Conservation (phyloP, 352 stramenopile genomes). For the Phytopythium montanum region DNA sequence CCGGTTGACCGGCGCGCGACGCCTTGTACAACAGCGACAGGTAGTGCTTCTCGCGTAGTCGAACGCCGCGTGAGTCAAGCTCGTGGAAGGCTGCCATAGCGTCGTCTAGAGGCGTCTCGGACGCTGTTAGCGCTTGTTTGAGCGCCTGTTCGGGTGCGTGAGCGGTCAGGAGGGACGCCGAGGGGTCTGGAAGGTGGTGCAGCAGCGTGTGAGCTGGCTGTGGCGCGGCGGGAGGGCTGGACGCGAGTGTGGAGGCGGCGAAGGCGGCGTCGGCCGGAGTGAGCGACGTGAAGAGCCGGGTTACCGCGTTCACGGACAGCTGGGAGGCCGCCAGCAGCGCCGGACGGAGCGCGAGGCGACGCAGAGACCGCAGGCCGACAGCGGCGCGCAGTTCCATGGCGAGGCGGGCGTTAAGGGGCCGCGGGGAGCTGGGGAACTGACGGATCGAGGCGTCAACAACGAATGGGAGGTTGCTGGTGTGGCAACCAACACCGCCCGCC, state of each 20-base stretch:
- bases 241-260: neutral
- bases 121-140: conserved; percentile 5
- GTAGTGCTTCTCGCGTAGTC: conserved; percentile 38
- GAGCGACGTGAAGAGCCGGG: neutral
- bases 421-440: neutral
- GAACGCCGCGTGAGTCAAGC: conserved; percentile 10
- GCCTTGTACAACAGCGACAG: conserved; percentile 66
- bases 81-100: conserved; percentile 35
- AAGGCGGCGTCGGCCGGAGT: neutral
- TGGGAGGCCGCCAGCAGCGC: neutral
- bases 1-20: conserved; percentile 26
- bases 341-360: neutral
- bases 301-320: neutral
- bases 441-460: neutral
- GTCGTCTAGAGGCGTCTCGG: conserved; percentile 15
- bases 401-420: neutral
- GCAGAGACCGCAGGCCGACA: conserved; percentile 6
- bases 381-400: neutral
- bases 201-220: neutral
- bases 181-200: neutral
- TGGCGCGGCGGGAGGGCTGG: neutral
- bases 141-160: neutral
- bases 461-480: conserved; percentile 5
- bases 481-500: neutral
- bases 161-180: neutral